Evolutionary conservation across 225 moss, liverwort and hornwort genomes (phyloP).

Genomic region (Polytrichum formosum): DNA sequence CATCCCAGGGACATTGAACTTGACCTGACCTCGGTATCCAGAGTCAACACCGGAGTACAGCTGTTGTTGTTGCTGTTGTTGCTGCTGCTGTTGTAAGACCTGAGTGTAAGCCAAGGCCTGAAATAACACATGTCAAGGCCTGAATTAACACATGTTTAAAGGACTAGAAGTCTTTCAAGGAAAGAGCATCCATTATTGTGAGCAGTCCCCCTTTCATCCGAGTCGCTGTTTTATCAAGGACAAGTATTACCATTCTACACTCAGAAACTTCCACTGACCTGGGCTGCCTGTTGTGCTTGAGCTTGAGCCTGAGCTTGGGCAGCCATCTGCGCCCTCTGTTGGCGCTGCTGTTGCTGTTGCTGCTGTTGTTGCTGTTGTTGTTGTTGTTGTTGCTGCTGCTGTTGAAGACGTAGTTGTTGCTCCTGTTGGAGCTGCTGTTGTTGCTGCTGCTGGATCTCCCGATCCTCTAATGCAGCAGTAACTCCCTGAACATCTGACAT

Average conservation of each 20-base stretch:
- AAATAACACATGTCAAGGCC: neutral
- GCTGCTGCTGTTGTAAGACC: conserved; percentile 49
- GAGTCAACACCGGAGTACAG: conserved; percentile 72
- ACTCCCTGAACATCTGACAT: conserved; percentile 65
- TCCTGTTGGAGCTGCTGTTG: conserved; percentile 45
- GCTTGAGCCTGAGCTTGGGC: conserved; percentile 53
- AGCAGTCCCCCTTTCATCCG: too few species aligned
- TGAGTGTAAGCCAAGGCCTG: conserved; percentile 87
- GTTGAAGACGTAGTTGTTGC: conserved; percentile 30
- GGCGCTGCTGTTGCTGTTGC: conserved; percentile 40
- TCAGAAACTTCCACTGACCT: conserved; percentile 21
- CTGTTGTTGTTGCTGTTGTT: conserved; percentile 56
- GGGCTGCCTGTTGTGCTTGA: conserved; percentile 46
- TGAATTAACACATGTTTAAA: neutral
- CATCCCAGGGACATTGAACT: conserved; percentile 62
- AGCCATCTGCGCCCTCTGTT: conserved; percentile 49
- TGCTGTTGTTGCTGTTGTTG: conserved; percentile 41
- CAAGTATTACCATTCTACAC: neutral
- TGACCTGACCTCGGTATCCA: conserved; percentile 67
- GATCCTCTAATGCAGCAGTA: conserved; percentile 35
- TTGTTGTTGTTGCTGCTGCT: conserved; percentile 61
- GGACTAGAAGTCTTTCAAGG: neutral
- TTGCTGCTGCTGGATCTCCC: conserved; percentile 63
- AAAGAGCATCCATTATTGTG: too few species aligned
- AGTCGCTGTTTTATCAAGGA: neutral